Evolutionary conservation across 352 stramenopile genomes (phyloP).

Genomic region (Phytophthora citrophthora): DNA sequence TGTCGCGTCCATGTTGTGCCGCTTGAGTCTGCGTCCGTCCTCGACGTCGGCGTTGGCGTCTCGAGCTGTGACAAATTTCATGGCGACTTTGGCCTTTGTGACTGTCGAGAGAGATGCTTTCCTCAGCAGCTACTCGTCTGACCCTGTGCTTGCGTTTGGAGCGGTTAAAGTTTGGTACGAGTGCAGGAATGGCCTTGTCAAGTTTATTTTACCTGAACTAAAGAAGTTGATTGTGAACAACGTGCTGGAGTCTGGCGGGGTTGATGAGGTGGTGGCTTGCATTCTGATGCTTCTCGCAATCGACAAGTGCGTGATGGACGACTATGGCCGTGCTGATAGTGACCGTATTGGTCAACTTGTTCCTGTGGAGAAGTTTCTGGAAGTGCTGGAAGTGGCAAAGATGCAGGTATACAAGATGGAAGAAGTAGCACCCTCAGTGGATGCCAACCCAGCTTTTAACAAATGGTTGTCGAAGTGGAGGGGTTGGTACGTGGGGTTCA

Average conservation of each 20-base stretch:
- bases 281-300: constrained; percentile 17
- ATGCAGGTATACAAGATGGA: background rate
- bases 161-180: constrained; percentile 13
- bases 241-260: constrained; percentile 1
- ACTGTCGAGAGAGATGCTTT: constrained; percentile 5
- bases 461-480: constrained; percentile 16
- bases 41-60: constrained; percentile 8
- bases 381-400: background rate
- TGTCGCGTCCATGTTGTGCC: constrained; percentile 15
- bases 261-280: constrained; percentile 6
- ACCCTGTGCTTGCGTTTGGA: constrained; percentile 12
- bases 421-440: background rate
- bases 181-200: background rate
- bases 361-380: constrained; percentile 5
- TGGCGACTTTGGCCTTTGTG: constrained; percentile 10
- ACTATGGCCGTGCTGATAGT: background rate
- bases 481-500: constrained; percentile 33
- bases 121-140: constrained; percentile 12
- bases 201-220: constrained; percentile 1
- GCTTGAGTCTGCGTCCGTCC: background rate
- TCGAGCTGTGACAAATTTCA: constrained; percentile 15
- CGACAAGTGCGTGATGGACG: constrained; percentile 6
- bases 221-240: constrained; percentile 15
- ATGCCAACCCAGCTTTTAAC: background rate
- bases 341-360: constrained; percentile 6